A percentile compares a stretch with the other conserved stretches of the same genome.
Conservation (phyloP, 208 protist species). For the Sergeia podlipaevii region DNA sequence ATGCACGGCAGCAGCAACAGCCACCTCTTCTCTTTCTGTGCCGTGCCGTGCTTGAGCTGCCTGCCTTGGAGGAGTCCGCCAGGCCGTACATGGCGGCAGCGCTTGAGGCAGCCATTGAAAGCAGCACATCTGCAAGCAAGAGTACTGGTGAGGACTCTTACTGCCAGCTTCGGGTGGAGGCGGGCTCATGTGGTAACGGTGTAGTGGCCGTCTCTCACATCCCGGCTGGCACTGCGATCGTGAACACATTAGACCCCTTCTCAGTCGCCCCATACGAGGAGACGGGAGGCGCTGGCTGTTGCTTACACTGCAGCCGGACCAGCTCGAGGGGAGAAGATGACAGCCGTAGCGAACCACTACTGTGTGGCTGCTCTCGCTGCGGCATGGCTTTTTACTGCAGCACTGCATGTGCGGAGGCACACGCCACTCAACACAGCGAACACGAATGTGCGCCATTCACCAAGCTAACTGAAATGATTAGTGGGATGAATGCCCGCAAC, state of each 20-base stretch:
- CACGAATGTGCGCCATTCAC: constrained; percentile 56
- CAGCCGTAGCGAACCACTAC: neutral
- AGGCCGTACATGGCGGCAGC: constrained; percentile 16
- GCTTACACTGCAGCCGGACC: constrained; percentile 39
- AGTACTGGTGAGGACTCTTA: too few species aligned
- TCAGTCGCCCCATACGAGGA: constrained; percentile 68
- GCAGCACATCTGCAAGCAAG: too few species aligned
- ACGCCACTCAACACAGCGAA: constrained; percentile 47
- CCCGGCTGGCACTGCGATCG: constrained; percentile 35
- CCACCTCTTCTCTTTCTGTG: constrained; percentile 56
- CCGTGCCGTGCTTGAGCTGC: constrained; percentile 68
- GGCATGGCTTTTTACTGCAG: constrained; percentile 61
- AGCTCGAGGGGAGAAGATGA: neutral
- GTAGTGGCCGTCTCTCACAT: constrained; percentile 36
- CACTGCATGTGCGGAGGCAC: constrained; percentile 23
- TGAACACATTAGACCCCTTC: constrained; percentile 40
- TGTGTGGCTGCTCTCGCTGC: constrained; percentile 40
- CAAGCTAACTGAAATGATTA: constrained; percentile 53
- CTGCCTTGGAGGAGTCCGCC: constrained; percentile 34
- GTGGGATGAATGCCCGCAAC: constrained; percentile 19
- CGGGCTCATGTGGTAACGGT: constrained; percentile 28
- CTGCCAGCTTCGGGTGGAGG: too few species aligned
- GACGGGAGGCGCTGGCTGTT: constrained; percentile 31
- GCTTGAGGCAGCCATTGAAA: constrained; percentile 9
- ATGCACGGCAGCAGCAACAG: too few species aligned